A percentile compares a stretch with the other conserved stretches of the same genome.
Conservation (phyloP, 164 flowering plant genomes). For the Sedum album region DNA sequence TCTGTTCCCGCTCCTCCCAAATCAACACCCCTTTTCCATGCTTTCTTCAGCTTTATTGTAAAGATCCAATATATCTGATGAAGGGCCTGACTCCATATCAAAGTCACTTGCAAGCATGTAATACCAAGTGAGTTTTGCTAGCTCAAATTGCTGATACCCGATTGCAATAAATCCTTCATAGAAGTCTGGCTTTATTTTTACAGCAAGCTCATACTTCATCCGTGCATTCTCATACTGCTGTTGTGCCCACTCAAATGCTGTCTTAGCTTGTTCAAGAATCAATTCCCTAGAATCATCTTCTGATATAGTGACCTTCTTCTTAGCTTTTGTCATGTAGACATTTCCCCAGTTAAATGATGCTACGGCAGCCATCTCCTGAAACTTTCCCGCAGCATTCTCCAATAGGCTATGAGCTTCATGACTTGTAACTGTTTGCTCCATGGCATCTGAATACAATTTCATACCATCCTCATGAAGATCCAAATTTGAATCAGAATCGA, state of each 20-base stretch:
- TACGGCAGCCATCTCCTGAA: conserved; percentile 82
- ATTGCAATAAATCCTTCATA: conserved; percentile 73
- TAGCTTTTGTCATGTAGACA: conserved; percentile 76
- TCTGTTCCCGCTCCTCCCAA: conserved; percentile 61
- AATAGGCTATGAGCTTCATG: conserved; percentile 73
- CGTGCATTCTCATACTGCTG: conserved; percentile 55
- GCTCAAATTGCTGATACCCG: conserved; percentile 85
- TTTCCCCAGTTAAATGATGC: conserved; percentile 91
- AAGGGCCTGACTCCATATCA: conserved; percentile 56
- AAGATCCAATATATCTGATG: conserved; percentile 42
- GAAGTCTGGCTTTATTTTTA: conserved; percentile 66
- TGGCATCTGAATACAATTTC: conserved; percentile 73
- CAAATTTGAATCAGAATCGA: conserved; percentile 55
- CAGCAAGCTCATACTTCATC: conserved; percentile 55
- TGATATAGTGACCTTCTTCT: conserved; percentile 40
- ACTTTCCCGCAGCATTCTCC: conserved; percentile 54
- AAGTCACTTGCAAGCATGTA: conserved; percentile 49
- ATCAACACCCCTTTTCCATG: conserved; percentile 55
- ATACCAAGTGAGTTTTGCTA: conserved; percentile 82
- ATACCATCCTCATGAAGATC: conserved; percentile 75
- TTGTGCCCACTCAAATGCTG: conserved; percentile 63
- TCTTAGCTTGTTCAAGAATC: conserved; percentile 29
- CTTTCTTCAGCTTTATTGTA: conserved; percentile 78
- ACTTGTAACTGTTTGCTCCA: conserved; percentile 71
- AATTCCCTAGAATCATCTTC: conserved; percentile 49